phyloP scores from a whole-genome alignment of 352 stramenopile species.

The Phytophthora idaei region DNA sequence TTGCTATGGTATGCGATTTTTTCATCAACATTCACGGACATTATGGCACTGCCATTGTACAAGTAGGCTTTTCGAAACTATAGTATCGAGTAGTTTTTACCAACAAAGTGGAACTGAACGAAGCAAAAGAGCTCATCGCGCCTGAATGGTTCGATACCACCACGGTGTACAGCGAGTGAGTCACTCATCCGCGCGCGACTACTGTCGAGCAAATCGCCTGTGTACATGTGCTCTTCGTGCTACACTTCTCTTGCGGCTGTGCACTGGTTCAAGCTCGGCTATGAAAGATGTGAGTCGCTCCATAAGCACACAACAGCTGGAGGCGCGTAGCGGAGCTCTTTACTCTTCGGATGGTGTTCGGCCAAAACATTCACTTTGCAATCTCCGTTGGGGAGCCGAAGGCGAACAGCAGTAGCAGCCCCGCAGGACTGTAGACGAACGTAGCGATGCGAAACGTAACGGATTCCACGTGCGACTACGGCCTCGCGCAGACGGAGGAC shows the following conservation, averaged over 20 bases:
- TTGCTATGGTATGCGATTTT: background rate
- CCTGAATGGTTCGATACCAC: too few relatives aligned
- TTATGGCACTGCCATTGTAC: too few relatives aligned
- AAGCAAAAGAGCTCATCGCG: background rate
- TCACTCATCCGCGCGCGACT: too few relatives aligned
- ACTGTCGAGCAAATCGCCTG: conserved; percentile 25
- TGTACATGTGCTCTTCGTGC: conserved; percentile 15
- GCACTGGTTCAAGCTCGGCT: conserved; percentile 16
- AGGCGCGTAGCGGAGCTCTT: conserved; percentile 27
- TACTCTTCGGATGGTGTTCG: conserved; percentile 27
- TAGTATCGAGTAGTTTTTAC: too few relatives aligned
- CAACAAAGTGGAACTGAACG: background rate
- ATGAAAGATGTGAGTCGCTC: conserved; percentile 35
- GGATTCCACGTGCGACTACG: conserved; percentile 37
- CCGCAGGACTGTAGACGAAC: background rate
- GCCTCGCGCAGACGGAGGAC: conserved; percentile 32
- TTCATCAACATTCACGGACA: too few relatives aligned
- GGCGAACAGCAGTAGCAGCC: background rate
- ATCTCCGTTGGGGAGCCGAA: conserved; percentile 11
- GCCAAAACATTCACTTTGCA: conserved; percentile 29
- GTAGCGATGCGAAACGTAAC: conserved; percentile 36
- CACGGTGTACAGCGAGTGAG: too few relatives aligned
- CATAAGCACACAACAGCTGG: conserved; percentile 23
- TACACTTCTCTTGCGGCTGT: conserved; percentile 28
- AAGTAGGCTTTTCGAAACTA: too few relatives aligned